Conservation (phyloP, 768 basidiomycete species). For the Lanmaoa rubissima region DNA sequence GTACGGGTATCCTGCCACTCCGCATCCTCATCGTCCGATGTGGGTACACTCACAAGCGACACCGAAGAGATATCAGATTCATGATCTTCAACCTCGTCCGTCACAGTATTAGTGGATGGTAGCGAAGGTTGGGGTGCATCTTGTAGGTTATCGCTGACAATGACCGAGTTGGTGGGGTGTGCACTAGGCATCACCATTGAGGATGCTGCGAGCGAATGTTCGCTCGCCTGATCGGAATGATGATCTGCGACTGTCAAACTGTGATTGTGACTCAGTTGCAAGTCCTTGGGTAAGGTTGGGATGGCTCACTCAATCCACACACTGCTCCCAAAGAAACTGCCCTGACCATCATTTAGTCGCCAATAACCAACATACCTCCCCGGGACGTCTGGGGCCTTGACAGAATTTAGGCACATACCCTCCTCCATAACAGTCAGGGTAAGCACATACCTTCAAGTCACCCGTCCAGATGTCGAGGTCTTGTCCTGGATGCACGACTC, state of each 20-base stretch:
- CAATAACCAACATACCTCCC: slow-evolving; percentile 79
- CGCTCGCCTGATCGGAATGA: slow-evolving; percentile 32
- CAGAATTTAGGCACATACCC: neutral
- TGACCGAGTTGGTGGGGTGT: slow-evolving; percentile 18
- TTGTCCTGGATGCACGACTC: slow-evolving; percentile 53
- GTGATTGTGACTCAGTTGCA: slow-evolving; percentile 3
- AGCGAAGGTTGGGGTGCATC: slow-evolving; percentile 12
- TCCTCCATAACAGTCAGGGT: neutral
- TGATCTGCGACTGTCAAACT: slow-evolving; percentile 71
- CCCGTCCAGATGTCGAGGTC: slow-evolving; percentile 66
- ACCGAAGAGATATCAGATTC: slow-evolving; percentile 46
- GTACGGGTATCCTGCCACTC: slow-evolving; percentile 59
- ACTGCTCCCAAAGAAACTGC: slow-evolving; percentile 60
- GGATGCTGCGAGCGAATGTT: slow-evolving; percentile 63
- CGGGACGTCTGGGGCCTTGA: slow-evolving; percentile 67
- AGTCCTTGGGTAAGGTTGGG: neutral
- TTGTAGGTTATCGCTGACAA: slow-evolving; percentile 3
- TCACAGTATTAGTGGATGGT: slow-evolving; percentile 32
- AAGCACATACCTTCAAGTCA: slow-evolving; percentile 62
- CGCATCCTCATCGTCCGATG: slow-evolving; percentile 53
- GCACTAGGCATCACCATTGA: slow-evolving; percentile 62
- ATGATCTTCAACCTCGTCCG: slow-evolving; percentile 37
- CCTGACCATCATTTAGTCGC: slow-evolving; percentile 60
- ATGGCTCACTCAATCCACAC: slow-evolving; percentile 76
- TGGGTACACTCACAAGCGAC: slow-evolving; percentile 61